Conservation (phyloP, 306 rosid species). For the Fragaria ananassa region DNA sequence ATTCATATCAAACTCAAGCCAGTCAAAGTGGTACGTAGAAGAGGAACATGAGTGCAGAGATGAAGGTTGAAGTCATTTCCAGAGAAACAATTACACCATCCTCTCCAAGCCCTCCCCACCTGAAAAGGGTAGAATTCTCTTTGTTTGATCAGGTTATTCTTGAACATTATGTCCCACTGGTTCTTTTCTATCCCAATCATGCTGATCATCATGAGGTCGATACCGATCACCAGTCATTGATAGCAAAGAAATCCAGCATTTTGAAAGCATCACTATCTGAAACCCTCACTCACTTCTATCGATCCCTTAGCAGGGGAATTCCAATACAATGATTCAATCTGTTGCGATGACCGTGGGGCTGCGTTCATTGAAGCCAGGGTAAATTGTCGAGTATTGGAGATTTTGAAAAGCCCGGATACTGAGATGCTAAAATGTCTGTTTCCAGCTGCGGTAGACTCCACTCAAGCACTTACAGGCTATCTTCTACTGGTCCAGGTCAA, state of each 20-base stretch:
- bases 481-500: conserved; percentile 34
- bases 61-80: conserved; percentile 12
- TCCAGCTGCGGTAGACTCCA: neutral
- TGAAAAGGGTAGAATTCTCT: conserved; percentile 2
- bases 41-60: neutral
- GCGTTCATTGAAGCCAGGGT: conserved; percentile 11
- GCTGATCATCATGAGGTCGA: neutral
- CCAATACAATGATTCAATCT: neutral
- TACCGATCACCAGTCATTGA: neutral
- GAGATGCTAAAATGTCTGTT: conserved; percentile 3
- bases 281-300: conserved; percentile 18
- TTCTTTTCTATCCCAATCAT: neutral
- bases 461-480: neutral
- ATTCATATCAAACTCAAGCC: neutral
- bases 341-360: conserved; percentile 20
- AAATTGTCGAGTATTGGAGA: neutral
- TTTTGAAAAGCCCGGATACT: neutral
- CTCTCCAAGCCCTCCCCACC: conserved; percentile 25
- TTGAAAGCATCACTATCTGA: neutral
- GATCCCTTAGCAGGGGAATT: conserved; percentile 19
- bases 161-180: neutral
- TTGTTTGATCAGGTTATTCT: conserved; percentile 5
- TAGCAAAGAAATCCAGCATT: neutral
- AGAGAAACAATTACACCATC: conserved; percentile 19
- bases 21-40: too few species aligned